Percentiles rank a stretch among this genome's conserved stretches.
Conservation (phyloP, 2,329 filamentous ascomycete genomes). For the Capronia americana region DNA sequence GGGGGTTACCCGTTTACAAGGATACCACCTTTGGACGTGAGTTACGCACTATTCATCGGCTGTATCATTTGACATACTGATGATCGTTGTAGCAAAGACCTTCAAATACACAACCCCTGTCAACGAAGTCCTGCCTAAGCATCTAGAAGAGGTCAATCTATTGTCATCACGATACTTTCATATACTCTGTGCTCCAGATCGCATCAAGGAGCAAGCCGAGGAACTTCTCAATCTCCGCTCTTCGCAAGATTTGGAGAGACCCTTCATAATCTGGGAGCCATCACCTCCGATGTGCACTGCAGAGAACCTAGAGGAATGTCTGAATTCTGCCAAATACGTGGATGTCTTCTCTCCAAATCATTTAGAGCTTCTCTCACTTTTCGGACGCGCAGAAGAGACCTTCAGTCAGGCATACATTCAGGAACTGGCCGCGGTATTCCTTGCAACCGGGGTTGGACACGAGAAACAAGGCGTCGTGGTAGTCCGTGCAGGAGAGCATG, state of each 20-base stretch:
- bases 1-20: no score
- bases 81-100: no score
- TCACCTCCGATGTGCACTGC: background rate
- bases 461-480: background rate
- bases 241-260: background rate
- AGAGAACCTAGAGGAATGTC: background rate
- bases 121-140: no score
- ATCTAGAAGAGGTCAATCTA: no score
- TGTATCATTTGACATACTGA: no score
- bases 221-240: background rate
- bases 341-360: slow-evolving; percentile 2
- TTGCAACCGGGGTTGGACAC: background rate
- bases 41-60: no score
- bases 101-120: no score
- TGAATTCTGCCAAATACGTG: background rate
- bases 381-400: background rate
- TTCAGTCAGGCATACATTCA: background rate
- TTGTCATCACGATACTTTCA: no score
- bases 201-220: background rate
- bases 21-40: no score
- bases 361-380: background rate
- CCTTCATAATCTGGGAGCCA: background rate
- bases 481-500: background rate
- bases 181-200: no score
- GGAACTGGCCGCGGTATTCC: background rate